Conservation (phyloP, 257 asterid species). For the Craterostigma plantagineum region DNA sequence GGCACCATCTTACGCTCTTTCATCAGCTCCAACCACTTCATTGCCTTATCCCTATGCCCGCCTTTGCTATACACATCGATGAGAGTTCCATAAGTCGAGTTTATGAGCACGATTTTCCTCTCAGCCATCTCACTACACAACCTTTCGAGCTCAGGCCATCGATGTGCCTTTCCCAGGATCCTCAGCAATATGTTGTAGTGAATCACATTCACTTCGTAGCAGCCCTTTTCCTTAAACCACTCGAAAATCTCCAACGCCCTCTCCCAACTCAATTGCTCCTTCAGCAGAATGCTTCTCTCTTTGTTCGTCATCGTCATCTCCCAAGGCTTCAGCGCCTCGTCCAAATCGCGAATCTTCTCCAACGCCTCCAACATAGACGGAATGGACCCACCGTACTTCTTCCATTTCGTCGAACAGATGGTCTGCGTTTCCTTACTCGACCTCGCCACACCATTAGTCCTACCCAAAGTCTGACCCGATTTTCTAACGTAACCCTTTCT, state of each 20-base stretch:
- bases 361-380: slow-evolving; percentile 65
- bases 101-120: slow-evolving; percentile 37
- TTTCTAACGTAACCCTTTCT: slow-evolving; percentile 9
- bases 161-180: slow-evolving; percentile 49
- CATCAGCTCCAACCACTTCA: slow-evolving; percentile 73
- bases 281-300: slow-evolving; percentile 70
- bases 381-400: slow-evolving; percentile 53
- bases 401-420: slow-evolving; percentile 80
- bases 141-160: slow-evolving; percentile 54
- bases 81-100: slow-evolving; percentile 85
- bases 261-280: slow-evolving; percentile 78
- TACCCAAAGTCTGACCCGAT: slow-evolving; percentile 9
- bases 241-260: slow-evolving; percentile 72
- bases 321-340: slow-evolving; percentile 75
- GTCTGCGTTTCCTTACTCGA: slow-evolving; percentile 17
- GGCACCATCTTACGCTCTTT: slow-evolving; percentile 41
- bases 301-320: slow-evolving; percentile 51
- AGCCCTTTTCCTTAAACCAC: slow-evolving; percentile 66
- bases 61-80: slow-evolving; percentile 79
- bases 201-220: slow-evolving; percentile 71
- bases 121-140: slow-evolving; percentile 56
- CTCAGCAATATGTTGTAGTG: slow-evolving; percentile 74
- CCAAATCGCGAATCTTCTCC: slow-evolving; percentile 35
- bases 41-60: slow-evolving; percentile 38
- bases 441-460: background rate